Percentiles rank a stretch among this genome's conserved stretches.
Evolutionary conservation across 768 basidiomycete genomes (phyloP).

Genomic region (Tricholomella constricta): DNA sequence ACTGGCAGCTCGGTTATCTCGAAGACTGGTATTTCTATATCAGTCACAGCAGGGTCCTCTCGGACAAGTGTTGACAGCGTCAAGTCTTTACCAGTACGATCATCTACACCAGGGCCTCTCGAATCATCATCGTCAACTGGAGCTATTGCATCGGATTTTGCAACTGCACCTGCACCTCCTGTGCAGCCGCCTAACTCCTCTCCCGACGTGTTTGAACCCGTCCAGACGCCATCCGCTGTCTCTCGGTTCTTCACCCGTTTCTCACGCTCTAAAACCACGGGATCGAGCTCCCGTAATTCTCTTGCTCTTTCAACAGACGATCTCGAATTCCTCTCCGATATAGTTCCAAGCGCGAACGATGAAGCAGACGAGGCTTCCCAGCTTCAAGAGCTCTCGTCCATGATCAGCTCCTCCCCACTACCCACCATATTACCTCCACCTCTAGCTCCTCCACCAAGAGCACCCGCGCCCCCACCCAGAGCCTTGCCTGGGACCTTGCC

Average conservation of each 20-base stretch:
- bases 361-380: conserved; percentile 35
- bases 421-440: conserved; percentile 49
- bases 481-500: not conserved
- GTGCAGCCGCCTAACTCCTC: conserved; percentile 13
- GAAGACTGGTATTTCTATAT: conserved; percentile 12
- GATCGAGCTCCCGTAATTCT: conserved; percentile 46
- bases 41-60: conserved; percentile 20
- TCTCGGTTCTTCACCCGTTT: conserved; percentile 84
- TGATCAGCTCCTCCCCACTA: conserved; percentile 44
- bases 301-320: conserved; percentile 79
- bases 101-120: conserved; percentile 13
- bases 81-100: conserved; percentile 2
- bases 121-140: conserved; percentile 7
- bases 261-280: conserved; percentile 46
- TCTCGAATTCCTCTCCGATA: conserved; percentile 77
- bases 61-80: conserved; percentile 27
- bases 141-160: conserved; percentile 1
- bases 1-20: not conserved
- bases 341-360: conserved; percentile 57
- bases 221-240: conserved; percentile 63
- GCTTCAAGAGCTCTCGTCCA: conserved; percentile 40
- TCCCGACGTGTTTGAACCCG: conserved; percentile 22
- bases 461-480: conserved; percentile 24
- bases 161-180: conserved; percentile 9
- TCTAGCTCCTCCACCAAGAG: conserved; percentile 36